Conservation (phyloP, 495 filamentous ascomycete genomes). For the Aspergillus carlsbadensis region DNA sequence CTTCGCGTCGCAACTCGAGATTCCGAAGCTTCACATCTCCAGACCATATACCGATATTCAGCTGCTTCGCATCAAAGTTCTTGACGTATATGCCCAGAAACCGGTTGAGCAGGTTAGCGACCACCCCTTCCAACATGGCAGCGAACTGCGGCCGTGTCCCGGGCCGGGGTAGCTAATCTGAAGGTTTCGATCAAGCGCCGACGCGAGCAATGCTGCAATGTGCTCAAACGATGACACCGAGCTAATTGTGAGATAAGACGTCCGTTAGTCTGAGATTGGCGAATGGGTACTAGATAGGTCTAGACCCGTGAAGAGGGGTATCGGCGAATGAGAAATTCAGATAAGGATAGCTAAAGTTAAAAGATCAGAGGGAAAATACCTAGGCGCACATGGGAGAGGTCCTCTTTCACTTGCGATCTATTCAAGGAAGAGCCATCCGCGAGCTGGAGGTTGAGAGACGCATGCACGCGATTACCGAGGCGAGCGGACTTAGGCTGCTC, state of each 20-base stretch:
- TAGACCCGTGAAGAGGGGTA: constrained; percentile 7
- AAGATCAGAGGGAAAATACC: constrained; percentile 5
- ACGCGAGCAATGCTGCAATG: neutral
- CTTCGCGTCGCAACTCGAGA: constrained; percentile 88
- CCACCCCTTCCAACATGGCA: constrained; percentile 66
- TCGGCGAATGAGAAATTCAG: neutral
- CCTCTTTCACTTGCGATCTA: constrained; percentile 22
- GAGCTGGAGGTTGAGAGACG: constrained; percentile 9
- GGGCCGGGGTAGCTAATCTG: constrained; percentile 27
- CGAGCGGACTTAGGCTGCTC: constrained; percentile 7
- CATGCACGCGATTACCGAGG: constrained; percentile 35
- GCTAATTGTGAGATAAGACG: neutral
- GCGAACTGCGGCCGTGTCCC: constrained; percentile 38
- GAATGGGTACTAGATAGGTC: neutral
- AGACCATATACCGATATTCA: constrained; percentile 97
- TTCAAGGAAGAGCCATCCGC: constrained; percentile 35
- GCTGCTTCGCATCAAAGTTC: constrained; percentile 94
- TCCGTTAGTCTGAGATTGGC: constrained; percentile 1
- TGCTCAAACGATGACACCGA: neutral
- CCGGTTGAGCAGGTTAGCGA: constrained; percentile 92
- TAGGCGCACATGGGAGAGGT: constrained; percentile 15
- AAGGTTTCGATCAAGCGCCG: neutral
- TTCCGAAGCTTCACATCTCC: constrained; percentile 93
- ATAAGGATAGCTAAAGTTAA: neutral
- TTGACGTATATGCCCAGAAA: constrained; percentile 99